phyloP scores from a whole-genome alignment of 208 protist genomes.

The Crithidia mellificae region DNA sequence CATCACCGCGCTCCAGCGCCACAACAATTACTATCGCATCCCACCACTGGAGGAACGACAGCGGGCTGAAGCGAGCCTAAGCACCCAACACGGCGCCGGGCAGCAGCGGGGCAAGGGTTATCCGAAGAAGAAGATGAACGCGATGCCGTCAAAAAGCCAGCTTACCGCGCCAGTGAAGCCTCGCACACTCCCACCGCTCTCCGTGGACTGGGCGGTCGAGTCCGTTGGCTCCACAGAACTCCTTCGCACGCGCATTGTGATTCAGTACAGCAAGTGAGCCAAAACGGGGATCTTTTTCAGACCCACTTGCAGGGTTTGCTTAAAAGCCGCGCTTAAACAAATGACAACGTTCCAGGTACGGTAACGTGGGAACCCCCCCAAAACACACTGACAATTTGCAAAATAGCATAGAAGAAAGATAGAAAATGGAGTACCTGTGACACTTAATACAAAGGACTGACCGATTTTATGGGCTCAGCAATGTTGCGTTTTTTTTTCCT shows the following conservation, averaged over 20 bases:
- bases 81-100: neutral
- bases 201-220: constrained; percentile 51
- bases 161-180: constrained; percentile 1
- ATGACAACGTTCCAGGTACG: too few relatives aligned
- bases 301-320: too few relatives aligned
- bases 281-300: too few relatives aligned
- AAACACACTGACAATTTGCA: too few relatives aligned
- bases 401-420: too few relatives aligned
- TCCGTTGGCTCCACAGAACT: constrained; percentile 56
- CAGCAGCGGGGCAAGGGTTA: constrained; percentile 16
- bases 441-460: too few relatives aligned
- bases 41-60: constrained; percentile 35
- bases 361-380: too few relatives aligned
- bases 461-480: too few relatives aligned
- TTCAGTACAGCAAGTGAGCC: constrained; percentile 46
- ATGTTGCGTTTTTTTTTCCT: too few relatives aligned
- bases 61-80: constrained; percentile 6
- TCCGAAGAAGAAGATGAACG: constrained; percentile 26
- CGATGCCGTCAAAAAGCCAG: constrained; percentile 16
- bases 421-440: too few relatives aligned
- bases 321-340: too few relatives aligned
- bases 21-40: constrained; percentile 82
- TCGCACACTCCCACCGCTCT: constrained; percentile 17
- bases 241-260: constrained; percentile 67
- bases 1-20: constrained; percentile 56